Conservation (phyloP, 306 rosid species). For the Lotus japonicus region DNA sequence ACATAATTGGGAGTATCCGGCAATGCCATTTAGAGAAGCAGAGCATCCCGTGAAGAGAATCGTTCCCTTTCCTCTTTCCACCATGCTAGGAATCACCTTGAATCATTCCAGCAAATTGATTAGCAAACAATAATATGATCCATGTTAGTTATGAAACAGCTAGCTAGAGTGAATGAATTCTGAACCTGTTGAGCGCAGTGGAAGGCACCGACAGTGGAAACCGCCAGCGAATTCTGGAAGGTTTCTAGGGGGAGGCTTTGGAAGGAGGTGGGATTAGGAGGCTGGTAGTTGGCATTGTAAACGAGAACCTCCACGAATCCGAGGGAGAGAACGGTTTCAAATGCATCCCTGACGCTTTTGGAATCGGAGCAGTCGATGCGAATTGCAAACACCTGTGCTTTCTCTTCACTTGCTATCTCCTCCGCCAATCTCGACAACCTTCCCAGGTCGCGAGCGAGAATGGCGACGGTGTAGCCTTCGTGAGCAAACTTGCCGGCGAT, state of each 20-base stretch:
- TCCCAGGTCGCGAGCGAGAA: conserved; percentile 79
- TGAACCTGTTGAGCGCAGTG: conserved; percentile 85
- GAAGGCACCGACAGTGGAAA: conserved; percentile 77
- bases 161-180: background rate
- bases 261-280: conserved; percentile 38
- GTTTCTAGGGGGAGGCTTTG: conserved; percentile 48
- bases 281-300: conserved; percentile 56
- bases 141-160: too few species aligned
- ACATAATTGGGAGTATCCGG: conserved; percentile 70
- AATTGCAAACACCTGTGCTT: conserved; percentile 77
- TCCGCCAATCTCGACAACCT: conserved; percentile 74
- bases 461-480: conserved; percentile 92
- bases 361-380: conserved; percentile 78
- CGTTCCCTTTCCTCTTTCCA: conserved; percentile 79
- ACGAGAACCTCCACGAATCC: conserved; percentile 78
- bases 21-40: conserved; percentile 66
- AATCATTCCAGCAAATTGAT: background rate
- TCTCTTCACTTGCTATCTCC: conserved; percentile 86
- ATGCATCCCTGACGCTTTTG: conserved; percentile 75
- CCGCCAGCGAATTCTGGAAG: conserved; percentile 65
- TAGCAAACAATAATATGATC: background rate
- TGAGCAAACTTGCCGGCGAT: conserved; percentile 88
- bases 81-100: conserved; percentile 85
- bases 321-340: conserved; percentile 69
- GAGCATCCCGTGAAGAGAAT: conserved; percentile 83